Percentiles rank a stretch among this genome's conserved stretches.
phyloP scores from a whole-genome alignment of 495 filamentous ascomycete species.

The Aspergillus bertholletiae region DNA sequence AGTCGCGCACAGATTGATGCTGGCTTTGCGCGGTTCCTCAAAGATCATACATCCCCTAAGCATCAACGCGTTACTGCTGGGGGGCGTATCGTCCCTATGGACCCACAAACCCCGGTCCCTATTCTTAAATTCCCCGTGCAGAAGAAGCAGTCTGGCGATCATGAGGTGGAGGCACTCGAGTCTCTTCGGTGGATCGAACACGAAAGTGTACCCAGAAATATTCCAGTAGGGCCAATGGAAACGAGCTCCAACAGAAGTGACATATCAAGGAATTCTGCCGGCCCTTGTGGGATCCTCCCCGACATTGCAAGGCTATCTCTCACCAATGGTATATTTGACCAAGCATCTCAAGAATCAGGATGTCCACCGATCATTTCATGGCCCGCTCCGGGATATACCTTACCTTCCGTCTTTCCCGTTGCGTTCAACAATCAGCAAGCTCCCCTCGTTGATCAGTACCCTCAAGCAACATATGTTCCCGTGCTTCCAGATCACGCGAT shows the following conservation, averaged over 20 bases:
- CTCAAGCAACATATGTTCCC: slow-evolving; percentile 1
- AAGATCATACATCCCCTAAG: slow-evolving; percentile 56
- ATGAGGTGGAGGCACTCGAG: too few relatives aligned
- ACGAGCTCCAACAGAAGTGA: neutral
- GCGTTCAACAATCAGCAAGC: slow-evolving; percentile 4
- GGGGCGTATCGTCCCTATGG: slow-evolving; percentile 58
- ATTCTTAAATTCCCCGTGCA: slow-evolving; percentile 25
- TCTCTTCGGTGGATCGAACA: neutral
- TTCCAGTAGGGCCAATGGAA: neutral
- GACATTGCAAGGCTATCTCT: slow-evolving; percentile 2
- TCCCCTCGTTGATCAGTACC: neutral
- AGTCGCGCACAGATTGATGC: slow-evolving; percentile 25
- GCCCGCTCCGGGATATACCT: neutral
- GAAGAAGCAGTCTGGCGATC: slow-evolving; percentile 9
- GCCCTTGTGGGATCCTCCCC: neutral
- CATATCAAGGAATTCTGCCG: neutral
- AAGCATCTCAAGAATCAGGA: neutral
- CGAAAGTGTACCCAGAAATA: neutral
- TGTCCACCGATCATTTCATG: neutral
- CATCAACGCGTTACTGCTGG: slow-evolving; percentile 62
- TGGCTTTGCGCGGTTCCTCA: slow-evolving; percentile 51
- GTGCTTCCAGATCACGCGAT: neutral
- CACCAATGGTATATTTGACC: neutral
- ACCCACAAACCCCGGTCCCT: slow-evolving; percentile 23
- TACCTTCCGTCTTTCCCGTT: neutral